A percentile compares a stretch with the other conserved stretches of the same genome.
phyloP scores from a whole-genome alignment of 352 stramenopile genomes.

The Globisporangium irregulare region DNA sequence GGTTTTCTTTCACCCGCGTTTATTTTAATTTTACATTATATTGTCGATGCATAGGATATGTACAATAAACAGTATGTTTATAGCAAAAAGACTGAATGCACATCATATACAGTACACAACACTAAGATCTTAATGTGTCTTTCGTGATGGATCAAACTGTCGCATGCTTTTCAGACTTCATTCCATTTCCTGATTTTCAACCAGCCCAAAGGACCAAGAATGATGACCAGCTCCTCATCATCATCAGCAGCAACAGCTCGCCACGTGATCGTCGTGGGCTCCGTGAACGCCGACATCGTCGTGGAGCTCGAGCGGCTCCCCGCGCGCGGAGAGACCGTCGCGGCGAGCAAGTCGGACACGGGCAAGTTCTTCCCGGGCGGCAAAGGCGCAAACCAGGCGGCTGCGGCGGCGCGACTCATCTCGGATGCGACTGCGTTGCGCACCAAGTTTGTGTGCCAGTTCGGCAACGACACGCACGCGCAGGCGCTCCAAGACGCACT shows the following conservation, averaged over 20 bases:
- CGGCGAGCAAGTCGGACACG: conserved; percentile 48
- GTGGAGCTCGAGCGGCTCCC: conserved; percentile 70
- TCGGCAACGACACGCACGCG: conserved; percentile 69
- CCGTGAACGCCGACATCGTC: conserved; percentile 82
- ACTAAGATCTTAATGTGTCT: background rate
- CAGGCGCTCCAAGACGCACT: conserved; percentile 42
- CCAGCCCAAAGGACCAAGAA: conserved; percentile 12
- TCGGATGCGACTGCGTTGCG: conserved; percentile 13
- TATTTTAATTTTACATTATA: background rate
- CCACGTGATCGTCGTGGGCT: conserved; percentile 71
- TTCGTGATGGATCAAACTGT: background rate
- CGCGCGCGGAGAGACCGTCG: conserved; percentile 63
- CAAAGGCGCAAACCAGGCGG: conserved; percentile 82
- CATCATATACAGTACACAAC: background rate
- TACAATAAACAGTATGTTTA: background rate
- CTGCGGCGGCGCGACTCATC: conserved; percentile 48
- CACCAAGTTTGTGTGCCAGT: conserved; percentile 62
- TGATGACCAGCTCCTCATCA: conserved; percentile 10
- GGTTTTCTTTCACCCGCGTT: no score
- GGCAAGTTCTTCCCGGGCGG: conserved; percentile 66
- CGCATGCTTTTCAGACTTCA: background rate
- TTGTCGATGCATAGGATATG: background rate
- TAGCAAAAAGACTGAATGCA: background rate
- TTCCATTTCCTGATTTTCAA: background rate
- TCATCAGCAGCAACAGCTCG: background rate